Percentiles rank a stretch among this genome's conserved stretches.
phyloP scores from a whole-genome alignment of 176 grass and related monocot genomes.

The Sorghum bicolor region DNA sequence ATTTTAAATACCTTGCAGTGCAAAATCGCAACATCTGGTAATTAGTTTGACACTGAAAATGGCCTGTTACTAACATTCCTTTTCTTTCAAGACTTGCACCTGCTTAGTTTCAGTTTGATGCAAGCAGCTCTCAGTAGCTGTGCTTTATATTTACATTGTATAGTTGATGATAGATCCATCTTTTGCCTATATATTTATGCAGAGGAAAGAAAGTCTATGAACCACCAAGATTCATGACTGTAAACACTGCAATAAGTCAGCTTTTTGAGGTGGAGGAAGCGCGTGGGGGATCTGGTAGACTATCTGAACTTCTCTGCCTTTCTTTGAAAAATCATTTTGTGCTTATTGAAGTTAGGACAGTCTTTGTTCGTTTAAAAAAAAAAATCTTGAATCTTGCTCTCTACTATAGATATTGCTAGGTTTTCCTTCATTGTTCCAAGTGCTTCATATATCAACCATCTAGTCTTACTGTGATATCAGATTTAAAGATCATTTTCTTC shows the following conservation, averaged over 20 bases:
- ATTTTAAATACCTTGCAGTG: not conserved
- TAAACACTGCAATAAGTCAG: conserved; percentile 87
- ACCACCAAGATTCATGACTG: conserved; percentile 83
- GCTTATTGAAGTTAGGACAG: not conserved
- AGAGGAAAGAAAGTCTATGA: conserved; percentile 96
- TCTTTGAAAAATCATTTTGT: not conserved
- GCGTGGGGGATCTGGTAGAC: conserved; percentile 55
- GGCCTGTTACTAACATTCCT: not conserved
- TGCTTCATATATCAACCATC: not conserved
- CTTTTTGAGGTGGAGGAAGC: conserved; percentile 81
- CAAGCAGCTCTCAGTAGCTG: not conserved
- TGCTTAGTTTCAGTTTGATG: not conserved
- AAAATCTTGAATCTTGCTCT: not conserved
- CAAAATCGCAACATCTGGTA: not conserved
- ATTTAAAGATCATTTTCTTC: conserved; percentile 18
- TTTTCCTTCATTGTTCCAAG: not conserved
- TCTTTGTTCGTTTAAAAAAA: not conserved
- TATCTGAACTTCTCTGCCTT: not conserved
- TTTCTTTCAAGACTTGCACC: not conserved
- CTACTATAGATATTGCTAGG: not conserved
- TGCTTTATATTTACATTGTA: not conserved
- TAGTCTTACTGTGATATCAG: not conserved
- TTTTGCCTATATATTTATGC: conserved; percentile 13
- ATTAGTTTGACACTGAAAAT: not conserved
- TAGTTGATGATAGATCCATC: not conserved